Conservation (phyloP, 2,329 filamentous ascomycete genomes). For the Diplodia corticola region DNA sequence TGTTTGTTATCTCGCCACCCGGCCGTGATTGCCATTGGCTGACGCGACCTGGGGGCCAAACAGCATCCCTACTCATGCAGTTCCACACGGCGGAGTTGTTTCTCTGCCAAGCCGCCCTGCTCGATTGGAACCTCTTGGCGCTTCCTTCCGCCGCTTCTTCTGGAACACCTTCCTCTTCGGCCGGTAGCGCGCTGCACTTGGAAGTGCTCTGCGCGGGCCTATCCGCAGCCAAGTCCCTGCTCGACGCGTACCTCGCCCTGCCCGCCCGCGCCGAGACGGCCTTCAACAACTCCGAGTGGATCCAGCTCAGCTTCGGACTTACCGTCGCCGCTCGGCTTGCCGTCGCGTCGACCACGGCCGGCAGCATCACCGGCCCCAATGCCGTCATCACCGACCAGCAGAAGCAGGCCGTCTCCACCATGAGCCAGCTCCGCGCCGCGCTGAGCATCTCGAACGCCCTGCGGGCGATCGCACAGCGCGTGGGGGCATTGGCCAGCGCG, state of each 20-base stretch:
- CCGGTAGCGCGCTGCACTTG: slow-evolving; percentile 24
- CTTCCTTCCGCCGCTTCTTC: background rate
- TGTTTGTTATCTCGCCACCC: background rate
- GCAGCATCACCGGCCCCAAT: slow-evolving; percentile 25
- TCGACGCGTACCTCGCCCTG: slow-evolving; percentile 37
- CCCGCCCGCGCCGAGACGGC: slow-evolving; percentile 38
- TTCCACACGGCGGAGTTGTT: slow-evolving; percentile 43
- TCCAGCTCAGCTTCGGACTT: slow-evolving; percentile 42
- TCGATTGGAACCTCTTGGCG: slow-evolving; percentile 33
- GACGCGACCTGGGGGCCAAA: background rate
- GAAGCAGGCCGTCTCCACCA: slow-evolving; percentile 12
- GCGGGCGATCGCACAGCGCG: slow-evolving; percentile 30
- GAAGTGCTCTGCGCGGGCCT: slow-evolving; percentile 28
- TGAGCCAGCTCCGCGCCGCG: slow-evolving; percentile 31
- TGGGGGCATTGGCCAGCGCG: background rate
- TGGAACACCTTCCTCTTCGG: background rate
- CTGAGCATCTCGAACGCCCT: slow-evolving; percentile 35
- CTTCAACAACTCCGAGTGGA: slow-evolving; percentile 44
- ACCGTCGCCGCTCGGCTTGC: slow-evolving; percentile 35
- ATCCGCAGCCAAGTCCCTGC: slow-evolving; percentile 28
- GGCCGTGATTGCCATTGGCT: background rate
- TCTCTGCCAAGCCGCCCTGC: slow-evolving; percentile 43
- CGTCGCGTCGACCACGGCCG: slow-evolving; percentile 26
- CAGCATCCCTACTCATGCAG: slow-evolving; percentile 43
- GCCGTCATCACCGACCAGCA: slow-evolving; percentile 30